Conservation (phyloP, 2,329 filamentous ascomycete genomes). For the Trichoderma sp. region DNA sequence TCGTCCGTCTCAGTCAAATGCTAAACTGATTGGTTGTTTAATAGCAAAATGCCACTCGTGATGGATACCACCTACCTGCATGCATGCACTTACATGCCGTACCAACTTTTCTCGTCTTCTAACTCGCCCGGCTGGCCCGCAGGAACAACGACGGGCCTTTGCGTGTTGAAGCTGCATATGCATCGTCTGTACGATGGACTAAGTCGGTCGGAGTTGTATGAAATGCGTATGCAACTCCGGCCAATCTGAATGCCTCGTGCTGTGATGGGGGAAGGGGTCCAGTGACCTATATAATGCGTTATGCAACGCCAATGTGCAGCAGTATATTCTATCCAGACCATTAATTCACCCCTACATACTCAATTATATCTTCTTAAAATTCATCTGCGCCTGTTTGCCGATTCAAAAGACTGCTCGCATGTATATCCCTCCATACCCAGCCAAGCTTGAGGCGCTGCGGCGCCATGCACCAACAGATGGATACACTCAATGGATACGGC, state of each 20-base stretch:
- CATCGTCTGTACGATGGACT: background rate
- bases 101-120: background rate
- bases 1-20: background rate
- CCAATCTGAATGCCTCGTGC: background rate
- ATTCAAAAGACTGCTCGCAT: slow-evolving; percentile 24
- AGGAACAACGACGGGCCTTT: slow-evolving; percentile 1
- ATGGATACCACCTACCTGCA: background rate
- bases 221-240: background rate
- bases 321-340: background rate
- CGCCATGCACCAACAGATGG: background rate
- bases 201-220: background rate
- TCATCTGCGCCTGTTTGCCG: background rate
- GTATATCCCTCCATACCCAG: slow-evolving; percentile 34
- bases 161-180: slow-evolving; percentile 11
- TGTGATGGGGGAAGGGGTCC: background rate
- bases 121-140: slow-evolving; percentile 5
- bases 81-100: slow-evolving; percentile 20
- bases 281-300: slow-evolving; percentile 6
- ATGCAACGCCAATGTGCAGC: background rate
- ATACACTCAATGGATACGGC: background rate
- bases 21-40: background rate
- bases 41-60: background rate
- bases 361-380: background rate
- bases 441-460: background rate
- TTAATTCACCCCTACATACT: background rate